These are phyloP conservation scores for Aspergillus bombycis DNA, from an alignment of 2,329 filamentous ascomycete species.

Conservation along the genomic window DNA sequence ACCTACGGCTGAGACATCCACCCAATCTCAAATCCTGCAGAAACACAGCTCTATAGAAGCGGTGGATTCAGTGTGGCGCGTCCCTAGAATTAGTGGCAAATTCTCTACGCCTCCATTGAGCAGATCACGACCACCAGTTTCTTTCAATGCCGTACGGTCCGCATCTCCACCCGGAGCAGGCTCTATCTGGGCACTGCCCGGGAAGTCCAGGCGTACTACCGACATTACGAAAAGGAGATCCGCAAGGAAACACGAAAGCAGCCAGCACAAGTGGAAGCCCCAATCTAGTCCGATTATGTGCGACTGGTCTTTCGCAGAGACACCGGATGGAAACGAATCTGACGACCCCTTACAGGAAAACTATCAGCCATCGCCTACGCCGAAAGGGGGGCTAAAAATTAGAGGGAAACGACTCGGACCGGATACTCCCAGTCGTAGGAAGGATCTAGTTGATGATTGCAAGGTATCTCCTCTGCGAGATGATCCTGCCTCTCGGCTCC, in stretches of 20 bases:
- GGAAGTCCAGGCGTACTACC: conserved; percentile 27
- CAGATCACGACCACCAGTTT: conserved; percentile 20
- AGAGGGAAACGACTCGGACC: conserved; percentile 24
- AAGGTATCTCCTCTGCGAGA: conserved; percentile 14
- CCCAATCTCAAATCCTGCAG: conserved; percentile 16
- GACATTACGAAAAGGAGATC: conserved; percentile 25
- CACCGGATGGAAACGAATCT: conserved; percentile 42
- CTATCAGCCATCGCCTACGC: conserved; percentile 35
- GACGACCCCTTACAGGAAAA: conserved; percentile 47
- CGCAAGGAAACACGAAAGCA: conserved; percentile 24
- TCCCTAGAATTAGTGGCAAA: conserved; percentile 32
- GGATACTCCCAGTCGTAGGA: conserved; percentile 7
- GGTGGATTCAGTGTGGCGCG: conserved; percentile 34
- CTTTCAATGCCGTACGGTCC: conserved; percentile 21
- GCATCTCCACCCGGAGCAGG: conserved; percentile 38
- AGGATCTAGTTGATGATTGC: conserved; percentile 16
- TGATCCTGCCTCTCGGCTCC: conserved; percentile 18
- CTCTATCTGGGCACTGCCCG: conserved; percentile 43
- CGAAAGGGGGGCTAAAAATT: conserved; percentile 26
- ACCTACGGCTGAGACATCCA: conserved; percentile 13
- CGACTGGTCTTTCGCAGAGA: conserved; percentile 43
- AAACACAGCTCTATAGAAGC: conserved; percentile 15
- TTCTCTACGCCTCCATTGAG: conserved; percentile 29
- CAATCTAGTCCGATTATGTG: conserved; percentile 33
- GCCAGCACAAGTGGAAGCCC: conserved; percentile 27